Base-by-base conservation (phyloP, 139 green algal species). In the Chlamydomonas eustigma region DNA sequence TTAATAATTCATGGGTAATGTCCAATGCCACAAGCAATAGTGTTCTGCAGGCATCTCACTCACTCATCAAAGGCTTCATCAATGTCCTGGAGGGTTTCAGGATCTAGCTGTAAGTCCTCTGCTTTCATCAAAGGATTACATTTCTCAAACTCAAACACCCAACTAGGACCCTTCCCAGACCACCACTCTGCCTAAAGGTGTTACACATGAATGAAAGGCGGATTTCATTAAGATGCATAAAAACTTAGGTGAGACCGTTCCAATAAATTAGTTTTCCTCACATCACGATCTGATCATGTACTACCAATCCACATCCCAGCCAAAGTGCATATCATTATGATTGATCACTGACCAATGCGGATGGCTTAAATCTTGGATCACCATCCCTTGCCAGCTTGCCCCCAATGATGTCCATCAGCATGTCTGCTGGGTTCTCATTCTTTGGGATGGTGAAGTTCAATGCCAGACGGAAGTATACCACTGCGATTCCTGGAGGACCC, bases 321-420 rank as follows among this genome's bases (percentile, higher is more conserved):
- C n/a, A n/a, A n/a, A n/a, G n/a, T n/a, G n/a, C n/a, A n/a, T n/a
- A n/a, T n/a, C n/a, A n/a, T n/a, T n/a, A n/a, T n/a, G n/a, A 58
- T 18, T 58, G 12, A 18, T 58, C 44, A 58, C 44, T 28, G 12
- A 58, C 44, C 44, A 58, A 18, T 18, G 44, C 12, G 12, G 44
- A 12, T 28, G 44, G 44, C 44, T 58, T 58, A 58, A 58, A 58
- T 18, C 44, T 58, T 12, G 44, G 44, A 18, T 58, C 44, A 28
- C 44, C 44, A 18, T 58, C 44, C 44, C 44, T 75, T 3, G 37
- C 25, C 68, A 75, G 33, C 63, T 81, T 78, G 39, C 88, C 88
- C 5, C 74, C 81, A 33, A 93, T 83, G 28, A 93, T 88, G 83
- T 94, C 89, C 80, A 94, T 87, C 8, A 90, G 82, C 30, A 85